Evolutionary conservation across 2,329 filamentous ascomycete species (phyloP).

Genomic region (Alternaria hordeiaustralica): DNA sequence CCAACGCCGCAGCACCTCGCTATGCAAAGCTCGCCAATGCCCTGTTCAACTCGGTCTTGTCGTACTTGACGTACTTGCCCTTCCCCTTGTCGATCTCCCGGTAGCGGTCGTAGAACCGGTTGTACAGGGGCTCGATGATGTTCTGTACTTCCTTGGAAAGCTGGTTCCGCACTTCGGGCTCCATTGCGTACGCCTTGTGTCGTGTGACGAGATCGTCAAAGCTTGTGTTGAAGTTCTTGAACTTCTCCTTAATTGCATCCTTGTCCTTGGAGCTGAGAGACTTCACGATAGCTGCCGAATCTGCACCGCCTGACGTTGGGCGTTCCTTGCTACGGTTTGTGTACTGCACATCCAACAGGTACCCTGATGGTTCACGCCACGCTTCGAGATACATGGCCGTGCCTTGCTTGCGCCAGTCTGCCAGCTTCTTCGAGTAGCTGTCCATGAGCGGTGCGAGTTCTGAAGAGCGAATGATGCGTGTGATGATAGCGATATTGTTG

Average conservation of each 20-base stretch:
- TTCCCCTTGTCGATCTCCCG: conserved; percentile 98
- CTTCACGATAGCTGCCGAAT: conserved; percentile 85
- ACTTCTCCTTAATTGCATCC: conserved; percentile 96
- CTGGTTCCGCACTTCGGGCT: conserved; percentile 82
- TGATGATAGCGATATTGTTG: conserved; percentile 84
- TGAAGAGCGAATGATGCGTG: conserved; percentile 81
- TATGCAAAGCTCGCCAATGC: conserved; percentile 58
- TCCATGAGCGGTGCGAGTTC: conserved; percentile 76
- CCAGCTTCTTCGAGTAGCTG: conserved; percentile 70
- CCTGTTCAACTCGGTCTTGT: conserved; percentile 79
- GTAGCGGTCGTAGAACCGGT: conserved; percentile 94
- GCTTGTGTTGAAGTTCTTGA: conserved; percentile 83
- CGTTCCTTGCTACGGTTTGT: conserved; percentile 73
- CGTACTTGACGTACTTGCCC: conserved; percentile 98
- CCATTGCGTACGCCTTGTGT: conserved; percentile 87
- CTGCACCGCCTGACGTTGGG: conserved; percentile 68
- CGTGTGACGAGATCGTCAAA: conserved; percentile 88
- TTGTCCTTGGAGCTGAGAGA: conserved; percentile 87
- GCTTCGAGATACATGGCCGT: conserved; percentile 81
- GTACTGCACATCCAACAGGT: conserved; percentile 88
- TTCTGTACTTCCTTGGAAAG: conserved; percentile 85
- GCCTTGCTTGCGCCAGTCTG: conserved; percentile 87
- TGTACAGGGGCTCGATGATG: conserved; percentile 93
- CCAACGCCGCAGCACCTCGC: conserved; percentile 27
- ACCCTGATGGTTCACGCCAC: conserved; percentile 85